These are phyloP conservation scores for Lenzites betulinus DNA, from an alignment of 768 basidiomycete species.

Conservation along the genomic window DNA sequence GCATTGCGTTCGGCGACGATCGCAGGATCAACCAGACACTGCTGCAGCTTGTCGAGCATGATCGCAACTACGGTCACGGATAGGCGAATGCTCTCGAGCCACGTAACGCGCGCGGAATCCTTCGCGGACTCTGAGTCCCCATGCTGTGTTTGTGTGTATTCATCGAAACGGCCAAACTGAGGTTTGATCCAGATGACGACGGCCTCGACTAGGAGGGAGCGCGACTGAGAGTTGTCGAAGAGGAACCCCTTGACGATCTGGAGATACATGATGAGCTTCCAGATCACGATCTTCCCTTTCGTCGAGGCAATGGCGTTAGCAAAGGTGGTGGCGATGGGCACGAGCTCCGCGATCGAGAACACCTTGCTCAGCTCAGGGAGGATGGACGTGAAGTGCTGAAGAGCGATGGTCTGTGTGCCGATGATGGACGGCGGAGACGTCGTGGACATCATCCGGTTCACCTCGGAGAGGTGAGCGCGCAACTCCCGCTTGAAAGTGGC, in stretches of 20 bases:
- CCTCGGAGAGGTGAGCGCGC: constrained; percentile 70
- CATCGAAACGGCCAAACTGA: constrained; percentile 90
- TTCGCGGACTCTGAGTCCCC: constrained; percentile 66
- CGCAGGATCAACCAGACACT: constrained; percentile 68
- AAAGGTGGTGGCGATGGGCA: constrained; percentile 84
- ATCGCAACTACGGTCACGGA: constrained; percentile 87
- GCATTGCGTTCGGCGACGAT: constrained; percentile 61
- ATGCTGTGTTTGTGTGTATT: constrained; percentile 61
- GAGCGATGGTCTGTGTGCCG: constrained; percentile 91
- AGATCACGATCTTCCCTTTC: constrained; percentile 87
- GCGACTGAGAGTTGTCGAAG: constrained; percentile 80
- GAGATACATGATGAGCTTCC: constrained; percentile 93
- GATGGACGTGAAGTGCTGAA: constrained; percentile 92
- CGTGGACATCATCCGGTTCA: constrained; percentile 88
- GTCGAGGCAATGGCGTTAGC: constrained; percentile 76
- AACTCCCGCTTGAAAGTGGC: constrained; percentile 83
- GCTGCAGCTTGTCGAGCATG: constrained; percentile 88
- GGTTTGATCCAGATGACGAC: constrained; percentile 95
- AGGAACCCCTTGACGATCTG: constrained; percentile 88
- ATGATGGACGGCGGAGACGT: constrained; percentile 83
- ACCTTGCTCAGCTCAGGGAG: constrained; percentile 85
- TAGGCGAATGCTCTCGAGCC: constrained; percentile 90
- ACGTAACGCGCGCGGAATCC: constrained; percentile 78
- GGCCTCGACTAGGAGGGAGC: constrained; percentile 80
- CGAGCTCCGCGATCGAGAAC: constrained; percentile 80